Base-by-base conservation (phyloP, 805 yeast species). In the Saccharomycopsis sp. region DNA sequence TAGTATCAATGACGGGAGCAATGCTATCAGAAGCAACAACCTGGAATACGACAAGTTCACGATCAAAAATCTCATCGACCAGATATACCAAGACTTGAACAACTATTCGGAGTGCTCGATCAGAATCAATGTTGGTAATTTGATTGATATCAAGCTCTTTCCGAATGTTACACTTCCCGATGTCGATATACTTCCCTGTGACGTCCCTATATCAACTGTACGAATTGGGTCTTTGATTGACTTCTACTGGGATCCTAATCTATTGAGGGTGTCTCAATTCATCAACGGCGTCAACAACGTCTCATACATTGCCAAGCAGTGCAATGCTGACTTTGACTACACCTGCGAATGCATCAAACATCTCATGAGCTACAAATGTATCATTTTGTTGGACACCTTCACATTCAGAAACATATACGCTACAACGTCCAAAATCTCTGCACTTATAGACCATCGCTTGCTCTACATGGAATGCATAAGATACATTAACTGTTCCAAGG, bases 161-260 rank as follows among this genome's bases (percentile, higher is more conserved):
- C 98, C 98, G 0, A 75, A 89, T n/a, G 74, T 87, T 40, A 86
- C 87, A 12, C 88, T 91, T 1, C 97, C 92, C 0, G 83, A 91
- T 2, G 85, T 91, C 0, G 81, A 81, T 52, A 73, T 94, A 21
- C 77, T 83, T 53, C 82, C 95, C 0, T 88, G 77, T 64, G 96
- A 92, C 69, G 99, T 94, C 0, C 99, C 99, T 0, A 81, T 91
- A 3, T 82, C 95, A n/a, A 85, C 92, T 0, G 96, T 94, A 1
- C 83, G 84, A 55, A 73, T 94, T 37, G 78, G 79, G 29, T 73
- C 80, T 44, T 75, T 94, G 61, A 84, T 89, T 50, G 99, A 94
- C 70, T 86, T 88, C 7, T 86, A 88, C 65, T 94, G 99, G 97
- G 99, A 94, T 70, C 97, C 97, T 1, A 92, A 98, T 1, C 87